phyloP scores from a whole-genome alignment of 495 filamentous ascomycete species.

The Cudoniella acicularis region DNA sequence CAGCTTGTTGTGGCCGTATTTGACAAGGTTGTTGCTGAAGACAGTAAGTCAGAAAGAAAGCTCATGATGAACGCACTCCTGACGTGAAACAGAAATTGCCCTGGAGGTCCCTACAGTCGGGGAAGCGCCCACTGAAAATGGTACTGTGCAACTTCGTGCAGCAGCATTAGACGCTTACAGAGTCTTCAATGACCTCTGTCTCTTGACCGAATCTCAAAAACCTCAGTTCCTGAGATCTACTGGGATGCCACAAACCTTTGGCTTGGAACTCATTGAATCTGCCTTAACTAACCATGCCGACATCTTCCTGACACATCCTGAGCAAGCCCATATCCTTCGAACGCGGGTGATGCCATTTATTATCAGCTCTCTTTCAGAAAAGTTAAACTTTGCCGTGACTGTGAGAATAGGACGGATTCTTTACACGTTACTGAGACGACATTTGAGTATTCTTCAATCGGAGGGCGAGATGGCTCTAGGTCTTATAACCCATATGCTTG shows the following conservation, averaged over 20 bases:
- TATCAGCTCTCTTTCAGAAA: slow-evolving; percentile 72
- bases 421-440: slow-evolving; percentile 70
- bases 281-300: slow-evolving; percentile 78
- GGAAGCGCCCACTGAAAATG: slow-evolving; percentile 62
- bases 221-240: slow-evolving; percentile 75
- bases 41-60: slow-evolving; percentile 48
- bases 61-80: slow-evolving; percentile 1
- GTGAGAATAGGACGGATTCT: slow-evolving; percentile 79
- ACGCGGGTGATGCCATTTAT: slow-evolving; percentile 78
- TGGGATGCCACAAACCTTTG: slow-evolving; percentile 72
- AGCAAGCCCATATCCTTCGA: slow-evolving; percentile 77
- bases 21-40: slow-evolving; percentile 82
- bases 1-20: slow-evolving; percentile 90
- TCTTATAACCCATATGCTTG: slow-evolving; percentile 82
- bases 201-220: slow-evolving; percentile 77
- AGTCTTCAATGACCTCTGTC: slow-evolving; percentile 85
- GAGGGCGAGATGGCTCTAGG: slow-evolving; percentile 85
- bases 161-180: slow-evolving; percentile 85
- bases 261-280: slow-evolving; percentile 87
- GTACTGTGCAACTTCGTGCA: slow-evolving; percentile 58
- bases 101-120: slow-evolving; percentile 48
- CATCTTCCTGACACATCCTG: slow-evolving; percentile 73
- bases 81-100: slow-evolving; percentile 37
- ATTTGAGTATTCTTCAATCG: slow-evolving; percentile 66
- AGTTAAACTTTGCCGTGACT: slow-evolving; percentile 75